These are phyloP conservation scores for Clonostachys rhizophaga DNA, from an alignment of 2,329 filamentous ascomycete genomes.

Conservation along the genomic window DNA sequence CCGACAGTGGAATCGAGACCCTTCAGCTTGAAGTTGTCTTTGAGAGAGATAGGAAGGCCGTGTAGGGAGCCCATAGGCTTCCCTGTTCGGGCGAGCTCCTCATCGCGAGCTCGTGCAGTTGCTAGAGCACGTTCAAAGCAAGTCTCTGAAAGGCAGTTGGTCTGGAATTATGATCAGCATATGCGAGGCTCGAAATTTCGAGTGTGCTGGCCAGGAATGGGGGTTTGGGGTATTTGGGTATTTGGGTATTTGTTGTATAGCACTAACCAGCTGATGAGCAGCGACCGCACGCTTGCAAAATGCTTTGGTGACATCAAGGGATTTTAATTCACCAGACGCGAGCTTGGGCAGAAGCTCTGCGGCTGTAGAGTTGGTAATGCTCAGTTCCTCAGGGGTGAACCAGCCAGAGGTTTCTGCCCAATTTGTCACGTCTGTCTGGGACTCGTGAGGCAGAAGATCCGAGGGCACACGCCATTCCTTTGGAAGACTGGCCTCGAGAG, in stretches of 20 bases:
- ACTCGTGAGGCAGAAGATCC: slow-evolving; percentile 30
- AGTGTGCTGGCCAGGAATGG: slow-evolving; percentile 6
- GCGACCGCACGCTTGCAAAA: background rate
- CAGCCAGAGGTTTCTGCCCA: slow-evolving; percentile 55
- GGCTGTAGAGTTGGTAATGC: background rate
- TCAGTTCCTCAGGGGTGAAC: slow-evolving; percentile 41
- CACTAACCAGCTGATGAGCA: slow-evolving; percentile 5
- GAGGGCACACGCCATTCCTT: slow-evolving; percentile 38
- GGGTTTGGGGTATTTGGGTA: no score
- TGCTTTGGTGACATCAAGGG: background rate
- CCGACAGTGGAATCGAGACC: slow-evolving; percentile 60
- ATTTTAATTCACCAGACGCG: background rate
- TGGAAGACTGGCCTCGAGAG: slow-evolving; percentile 45
- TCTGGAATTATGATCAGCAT: slow-evolving; percentile 13
- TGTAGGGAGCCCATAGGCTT: slow-evolving; percentile 58
- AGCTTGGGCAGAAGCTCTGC: background rate
- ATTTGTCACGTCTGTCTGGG: slow-evolving; percentile 48
- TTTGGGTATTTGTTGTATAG: slow-evolving; percentile 7
- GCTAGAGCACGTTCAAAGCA: slow-evolving; percentile 48
- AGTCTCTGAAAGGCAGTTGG: slow-evolving; percentile 47
- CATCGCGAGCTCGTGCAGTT: slow-evolving; percentile 42
- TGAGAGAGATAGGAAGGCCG: slow-evolving; percentile 60
- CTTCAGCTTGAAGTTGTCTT: slow-evolving; percentile 64
- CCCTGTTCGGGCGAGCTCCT: slow-evolving; percentile 39
- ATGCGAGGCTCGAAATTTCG: background rate